Evolutionary conservation across 2,329 filamentous ascomycete species (phyloP), one percentile per base, ranked within the genome.

Genomic region (Sporothrix euskadiensis): DNA sequence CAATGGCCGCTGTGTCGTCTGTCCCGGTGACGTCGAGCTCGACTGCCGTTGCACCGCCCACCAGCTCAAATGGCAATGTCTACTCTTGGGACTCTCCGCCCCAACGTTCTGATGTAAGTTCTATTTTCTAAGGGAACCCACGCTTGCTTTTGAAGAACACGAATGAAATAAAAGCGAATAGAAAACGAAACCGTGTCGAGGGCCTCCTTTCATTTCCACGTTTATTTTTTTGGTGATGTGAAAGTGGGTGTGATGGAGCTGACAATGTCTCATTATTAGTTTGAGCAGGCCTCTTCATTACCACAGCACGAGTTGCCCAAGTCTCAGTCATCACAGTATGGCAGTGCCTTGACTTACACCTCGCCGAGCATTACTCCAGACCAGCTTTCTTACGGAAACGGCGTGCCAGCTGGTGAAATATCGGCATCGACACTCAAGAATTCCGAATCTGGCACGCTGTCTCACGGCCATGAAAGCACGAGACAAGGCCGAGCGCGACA

Each of bases 1-100:
- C 59, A 75, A 88, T 88, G 87, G 84, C 87, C 78, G 83, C 85
- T 79, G 84, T 88, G 80, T 86, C 87, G 76, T 81, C 85, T 76
- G 82, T 82, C 77, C 83, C 84, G 75, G 82, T 84, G 30, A 74
- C 75, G 32, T 30, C 73, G 30, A 69, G 54, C 49, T 57, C 63
- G 70, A 82, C 84, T 74, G 83, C 85, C 63, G 80, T 88, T 74
- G 84, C 83, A 75, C 84, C 85, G 73, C 83, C 86, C 19, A 83
- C 82, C 76, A 87, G 84, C 78, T 84, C 83, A 72, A 83, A 88
- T 78, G 86, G 82, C 65, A 82, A 85, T 63, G 82, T 81, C 54
- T 81, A 82, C 66, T 78, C 82, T 2, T 77, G 77, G 76, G 74
- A 77, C 7, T 63, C 65, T n/a, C 32, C 75, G 3, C 12, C 63